Conservation (phyloP, 179 eudicot species). For the Beta macrorhiza region DNA sequence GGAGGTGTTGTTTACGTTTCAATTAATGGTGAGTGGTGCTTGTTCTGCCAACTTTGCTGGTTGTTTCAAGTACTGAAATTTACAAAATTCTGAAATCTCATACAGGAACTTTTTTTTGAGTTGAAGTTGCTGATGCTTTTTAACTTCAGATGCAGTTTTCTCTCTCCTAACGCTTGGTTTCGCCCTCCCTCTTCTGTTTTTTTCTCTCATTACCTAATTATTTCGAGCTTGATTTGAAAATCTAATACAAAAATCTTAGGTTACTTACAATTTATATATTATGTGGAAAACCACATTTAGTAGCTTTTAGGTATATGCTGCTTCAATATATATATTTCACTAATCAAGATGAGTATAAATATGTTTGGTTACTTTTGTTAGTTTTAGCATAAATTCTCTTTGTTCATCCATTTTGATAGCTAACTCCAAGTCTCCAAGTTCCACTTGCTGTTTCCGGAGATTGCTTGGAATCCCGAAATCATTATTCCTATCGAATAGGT, state of each 20-base stretch:
- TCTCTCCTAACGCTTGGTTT: background rate
- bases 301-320: no score
- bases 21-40: no score
- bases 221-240: background rate
- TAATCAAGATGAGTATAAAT: background rate
- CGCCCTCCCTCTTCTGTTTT: background rate
- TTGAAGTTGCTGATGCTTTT: background rate
- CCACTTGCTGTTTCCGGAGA: background rate
- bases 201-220: background rate
- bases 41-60: no score
- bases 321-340: background rate
- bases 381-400: background rate
- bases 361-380: background rate
- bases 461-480: no score
- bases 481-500: no score
- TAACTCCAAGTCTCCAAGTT: background rate
- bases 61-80: no score
- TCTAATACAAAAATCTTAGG: background rate
- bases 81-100: no score
- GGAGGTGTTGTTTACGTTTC: no score
- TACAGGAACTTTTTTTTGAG: background rate
- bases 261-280: background rate
- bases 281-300: no score
- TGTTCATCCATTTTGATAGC: background rate
- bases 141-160: background rate